Evolutionary conservation across 176 grass and related monocot genomes (phyloP).

Genomic region (Eleusine coracana): DNA sequence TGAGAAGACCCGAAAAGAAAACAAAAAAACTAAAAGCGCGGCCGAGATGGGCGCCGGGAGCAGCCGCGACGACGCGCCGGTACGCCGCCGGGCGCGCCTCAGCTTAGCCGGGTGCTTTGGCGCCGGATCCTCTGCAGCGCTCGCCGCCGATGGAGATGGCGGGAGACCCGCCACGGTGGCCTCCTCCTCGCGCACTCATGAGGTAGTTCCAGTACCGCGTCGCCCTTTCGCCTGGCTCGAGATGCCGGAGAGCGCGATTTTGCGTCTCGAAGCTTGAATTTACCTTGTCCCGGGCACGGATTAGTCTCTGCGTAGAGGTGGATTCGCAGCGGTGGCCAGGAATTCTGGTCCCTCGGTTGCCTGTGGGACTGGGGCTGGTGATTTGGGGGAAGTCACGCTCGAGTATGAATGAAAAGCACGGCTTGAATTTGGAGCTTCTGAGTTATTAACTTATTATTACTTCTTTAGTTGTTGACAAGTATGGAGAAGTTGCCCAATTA

Average conservation of each 20-base stretch:
- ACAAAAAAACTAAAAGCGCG: not conserved
- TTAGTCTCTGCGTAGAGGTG: constrained; percentile 16
- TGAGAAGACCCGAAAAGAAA: not conserved
- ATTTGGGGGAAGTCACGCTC: not conserved
- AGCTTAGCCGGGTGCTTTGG: constrained; percentile 65
- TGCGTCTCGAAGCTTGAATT: not conserved
- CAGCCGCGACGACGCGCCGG: constrained; percentile 54
- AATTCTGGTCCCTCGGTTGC: not conserved
- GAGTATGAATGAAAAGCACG: not conserved
- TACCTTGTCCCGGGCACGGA: not conserved
- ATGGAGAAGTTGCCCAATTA: constrained; percentile 12
- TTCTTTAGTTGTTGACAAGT: constrained; percentile 18
- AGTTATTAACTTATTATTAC: not conserved
- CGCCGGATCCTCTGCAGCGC: constrained; percentile 49
- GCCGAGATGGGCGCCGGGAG: constrained; percentile 78
- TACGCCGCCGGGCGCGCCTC: constrained; percentile 50
- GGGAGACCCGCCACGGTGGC: constrained; percentile 29
- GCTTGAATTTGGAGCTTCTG: not conserved
- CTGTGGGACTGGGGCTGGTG: not conserved
- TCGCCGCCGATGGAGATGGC: constrained; percentile 11
- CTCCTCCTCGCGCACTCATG: constrained; percentile 43
- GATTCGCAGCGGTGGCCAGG: constrained; percentile 19
- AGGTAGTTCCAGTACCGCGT: constrained; percentile 45
- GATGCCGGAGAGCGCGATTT: constrained; percentile 3
- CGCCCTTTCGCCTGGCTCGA: not conserved